A percentile compares a stretch with the other conserved stretches of the same genome.
These are phyloP conservation scores for Funneliformis caledonium DNA, from an alignment of 371 early-diverging fungal species.

Conservation along the genomic window DNA sequence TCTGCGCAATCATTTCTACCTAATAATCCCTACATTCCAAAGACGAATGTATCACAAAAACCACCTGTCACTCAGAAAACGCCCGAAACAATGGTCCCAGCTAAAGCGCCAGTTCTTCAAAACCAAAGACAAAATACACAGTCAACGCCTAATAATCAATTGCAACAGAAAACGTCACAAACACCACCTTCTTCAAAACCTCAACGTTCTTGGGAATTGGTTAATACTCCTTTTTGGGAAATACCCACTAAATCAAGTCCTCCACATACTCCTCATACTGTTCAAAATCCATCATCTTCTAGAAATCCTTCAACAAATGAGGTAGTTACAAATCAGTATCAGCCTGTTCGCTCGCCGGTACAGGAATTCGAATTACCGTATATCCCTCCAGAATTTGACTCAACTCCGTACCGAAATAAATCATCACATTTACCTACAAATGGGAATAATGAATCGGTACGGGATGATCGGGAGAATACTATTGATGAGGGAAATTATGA, in stretches of 20 bases:
- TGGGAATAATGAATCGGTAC: not conserved
- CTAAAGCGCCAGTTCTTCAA: not conserved
- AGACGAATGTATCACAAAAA: not conserved
- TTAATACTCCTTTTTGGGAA: slow-evolving; percentile 16
- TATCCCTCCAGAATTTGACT: slow-evolving; percentile 24
- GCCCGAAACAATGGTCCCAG: not conserved
- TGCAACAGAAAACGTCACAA: not conserved
- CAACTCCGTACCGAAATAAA: slow-evolving; percentile 19
- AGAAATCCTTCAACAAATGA: not conserved
- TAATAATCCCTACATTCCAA: no score
- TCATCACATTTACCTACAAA: slow-evolving; percentile 13
- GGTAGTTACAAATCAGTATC: not conserved
- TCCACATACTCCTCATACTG: not conserved
- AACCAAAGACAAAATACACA: not conserved
- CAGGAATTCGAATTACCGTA: not conserved
- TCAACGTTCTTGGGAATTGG: not conserved
- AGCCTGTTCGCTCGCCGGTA: slow-evolving; percentile 9
- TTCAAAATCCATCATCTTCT: not conserved
- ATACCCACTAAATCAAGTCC: not conserved
- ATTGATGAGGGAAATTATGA: not conserved
- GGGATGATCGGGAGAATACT: not conserved
- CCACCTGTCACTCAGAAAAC: not conserved
- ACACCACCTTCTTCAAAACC: not conserved
- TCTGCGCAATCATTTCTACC: no score
- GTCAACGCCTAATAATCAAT: not conserved